phyloP scores from a whole-genome alignment of 129 eudicot species.

The carrot (Daucus carota) region DNA sequence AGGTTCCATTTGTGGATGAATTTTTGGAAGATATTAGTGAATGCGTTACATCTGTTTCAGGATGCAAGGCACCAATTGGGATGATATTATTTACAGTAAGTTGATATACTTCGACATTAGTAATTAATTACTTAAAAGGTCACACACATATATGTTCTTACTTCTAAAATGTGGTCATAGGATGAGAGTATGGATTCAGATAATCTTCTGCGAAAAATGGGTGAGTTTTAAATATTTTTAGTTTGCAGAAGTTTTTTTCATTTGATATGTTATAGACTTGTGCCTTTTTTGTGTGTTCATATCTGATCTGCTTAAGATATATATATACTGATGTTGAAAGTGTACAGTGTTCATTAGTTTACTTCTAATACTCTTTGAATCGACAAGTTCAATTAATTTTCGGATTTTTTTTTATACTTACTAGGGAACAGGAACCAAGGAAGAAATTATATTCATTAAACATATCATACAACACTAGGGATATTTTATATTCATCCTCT shows the following conservation, averaged over 20 bases:
- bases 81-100: slow-evolving; percentile 74
- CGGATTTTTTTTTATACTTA: background rate
- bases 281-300: background rate
- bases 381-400: background rate
- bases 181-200: slow-evolving; percentile 37
- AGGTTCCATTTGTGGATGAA: slow-evolving; percentile 39
- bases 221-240: slow-evolving; percentile 33
- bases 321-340: background rate
- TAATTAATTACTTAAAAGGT: background rate
- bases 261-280: background rate
- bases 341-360: background rate
- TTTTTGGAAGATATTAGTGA: slow-evolving; percentile 59
- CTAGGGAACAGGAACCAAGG: background rate
- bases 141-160: background rate
- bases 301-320: background rate
- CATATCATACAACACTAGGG: background rate
- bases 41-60: slow-evolving; percentile 52
- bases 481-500: background rate
- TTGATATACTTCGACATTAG: slow-evolving; percentile 9
- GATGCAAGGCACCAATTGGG: slow-evolving; percentile 53
- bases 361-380: background rate
- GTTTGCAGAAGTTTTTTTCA: background rate
- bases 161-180: slow-evolving; percentile 29
- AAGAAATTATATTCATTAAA: background rate
- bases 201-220: slow-evolving; percentile 62